phyloP scores from a whole-genome alignment of 2,329 filamentous ascomycete species.

The Microcyclosporella mali region DNA sequence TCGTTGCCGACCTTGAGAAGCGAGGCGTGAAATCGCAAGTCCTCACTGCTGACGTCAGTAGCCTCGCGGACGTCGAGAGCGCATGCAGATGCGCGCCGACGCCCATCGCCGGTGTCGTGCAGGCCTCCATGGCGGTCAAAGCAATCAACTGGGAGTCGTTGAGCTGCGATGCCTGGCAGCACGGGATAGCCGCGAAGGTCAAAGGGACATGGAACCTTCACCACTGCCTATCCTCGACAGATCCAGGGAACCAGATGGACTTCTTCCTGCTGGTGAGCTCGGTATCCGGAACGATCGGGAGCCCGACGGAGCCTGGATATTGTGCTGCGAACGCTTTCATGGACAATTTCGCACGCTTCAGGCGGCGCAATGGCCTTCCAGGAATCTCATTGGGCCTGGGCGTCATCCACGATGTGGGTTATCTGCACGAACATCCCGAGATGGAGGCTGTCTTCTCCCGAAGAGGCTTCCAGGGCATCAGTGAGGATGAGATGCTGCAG shows the following conservation, averaged over 20 bases:
- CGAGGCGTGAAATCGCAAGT: neutral
- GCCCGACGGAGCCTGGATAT: slow-evolving; percentile 49
- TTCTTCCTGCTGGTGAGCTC: slow-evolving; percentile 51
- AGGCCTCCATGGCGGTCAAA: slow-evolving; percentile 2
- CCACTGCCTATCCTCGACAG: slow-evolving; percentile 24
- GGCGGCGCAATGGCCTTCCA: slow-evolving; percentile 21
- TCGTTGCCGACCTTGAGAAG: slow-evolving; percentile 1
- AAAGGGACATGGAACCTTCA: slow-evolving; percentile 40
- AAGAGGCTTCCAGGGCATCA: neutral
- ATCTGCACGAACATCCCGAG: slow-evolving; percentile 1
- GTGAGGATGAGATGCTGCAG: neutral
- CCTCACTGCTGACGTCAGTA: neutral
- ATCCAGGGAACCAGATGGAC: slow-evolving; percentile 21
- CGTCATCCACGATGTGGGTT: slow-evolving; percentile 28
- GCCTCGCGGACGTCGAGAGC: neutral
- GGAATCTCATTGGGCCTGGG: slow-evolving; percentile 28
- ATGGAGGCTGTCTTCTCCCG: neutral
- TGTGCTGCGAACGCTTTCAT: slow-evolving; percentile 43
- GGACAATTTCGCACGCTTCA: slow-evolving; percentile 25
- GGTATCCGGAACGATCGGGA: slow-evolving; percentile 51
- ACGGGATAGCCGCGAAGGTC: slow-evolving; percentile 8
- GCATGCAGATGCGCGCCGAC: neutral
- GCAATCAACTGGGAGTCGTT: slow-evolving; percentile 32
- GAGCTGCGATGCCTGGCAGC: slow-evolving; percentile 2
- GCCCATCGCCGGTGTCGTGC: slow-evolving; percentile 7